phyloP scores from a whole-genome alignment of 257 asterid genomes.

The Handroanthus guayacan region DNA sequence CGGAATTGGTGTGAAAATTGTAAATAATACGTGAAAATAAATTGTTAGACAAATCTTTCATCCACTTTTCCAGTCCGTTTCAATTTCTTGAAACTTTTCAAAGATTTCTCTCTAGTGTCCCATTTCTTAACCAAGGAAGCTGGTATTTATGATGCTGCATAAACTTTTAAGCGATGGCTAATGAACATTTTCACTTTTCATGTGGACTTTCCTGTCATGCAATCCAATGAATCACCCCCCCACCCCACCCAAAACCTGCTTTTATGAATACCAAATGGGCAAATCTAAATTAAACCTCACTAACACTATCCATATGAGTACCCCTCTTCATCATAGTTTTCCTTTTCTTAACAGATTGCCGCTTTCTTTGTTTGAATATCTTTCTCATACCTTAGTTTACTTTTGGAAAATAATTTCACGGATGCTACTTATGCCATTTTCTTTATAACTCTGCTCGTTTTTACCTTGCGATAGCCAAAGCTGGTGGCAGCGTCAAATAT shows the following conservation, averaged over 20 bases:
- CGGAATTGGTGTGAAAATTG: neutral
- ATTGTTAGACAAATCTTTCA: neutral
- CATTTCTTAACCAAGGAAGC: neutral
- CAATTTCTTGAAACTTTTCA: neutral
- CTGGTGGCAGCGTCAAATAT: slow-evolving; percentile 73
- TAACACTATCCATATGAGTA: neutral
- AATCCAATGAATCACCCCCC: neutral
- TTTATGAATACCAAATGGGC: neutral
- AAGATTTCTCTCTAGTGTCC: too few species aligned
- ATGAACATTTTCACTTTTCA: neutral
- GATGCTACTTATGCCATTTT: slow-evolving; percentile 15
- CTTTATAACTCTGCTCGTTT: neutral
- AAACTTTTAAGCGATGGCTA: neutral
- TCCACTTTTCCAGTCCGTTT: neutral
- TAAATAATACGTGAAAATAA: neutral
- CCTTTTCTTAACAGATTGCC: neutral
- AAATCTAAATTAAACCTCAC: neutral
- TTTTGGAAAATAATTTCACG: neutral
- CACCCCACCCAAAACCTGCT: neutral
- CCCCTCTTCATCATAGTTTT: neutral
- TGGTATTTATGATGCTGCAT: neutral
- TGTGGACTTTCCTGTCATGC: slow-evolving; percentile 19
- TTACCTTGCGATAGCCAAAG: slow-evolving; percentile 66
- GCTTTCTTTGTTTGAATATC: neutral
- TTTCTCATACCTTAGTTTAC: neutral